Evolutionary conservation across 139 green algal species (phyloP).

Genomic region (Bryopsis sp.): DNA sequence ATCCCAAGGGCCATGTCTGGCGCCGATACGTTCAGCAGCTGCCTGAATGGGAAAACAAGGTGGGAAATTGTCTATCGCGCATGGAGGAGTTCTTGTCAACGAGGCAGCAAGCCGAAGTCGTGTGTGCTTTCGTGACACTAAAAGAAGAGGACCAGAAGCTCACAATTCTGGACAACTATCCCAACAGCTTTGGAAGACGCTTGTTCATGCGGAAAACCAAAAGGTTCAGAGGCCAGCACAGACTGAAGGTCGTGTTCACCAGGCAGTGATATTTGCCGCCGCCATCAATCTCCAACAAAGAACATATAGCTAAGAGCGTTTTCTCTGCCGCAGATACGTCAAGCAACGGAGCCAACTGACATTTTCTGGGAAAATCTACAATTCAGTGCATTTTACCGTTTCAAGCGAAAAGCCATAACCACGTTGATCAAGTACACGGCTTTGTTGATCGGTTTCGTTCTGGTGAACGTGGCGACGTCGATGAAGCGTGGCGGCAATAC

Average conservation of each 20-base stretch:
- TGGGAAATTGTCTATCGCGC: no score
- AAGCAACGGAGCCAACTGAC: slow-evolving; percentile 31
- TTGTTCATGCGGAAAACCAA: neutral
- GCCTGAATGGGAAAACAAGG: no score
- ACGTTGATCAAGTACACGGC: slow-evolving; percentile 26
- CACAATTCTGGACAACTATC: neutral
- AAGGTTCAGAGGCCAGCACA: neutral
- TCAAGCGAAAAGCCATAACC: neutral
- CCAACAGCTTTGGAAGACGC: neutral
- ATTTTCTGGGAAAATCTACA: slow-evolving; percentile 40
- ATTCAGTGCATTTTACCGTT: slow-evolving; percentile 5
- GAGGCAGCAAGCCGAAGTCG: neutral
- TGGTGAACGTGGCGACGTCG: slow-evolving; percentile 31
- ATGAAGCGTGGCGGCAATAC: slow-evolving; percentile 8
- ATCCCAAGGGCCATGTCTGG: no score
- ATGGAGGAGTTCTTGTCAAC: no score
- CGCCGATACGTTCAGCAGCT: no score
- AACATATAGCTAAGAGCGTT: no score
- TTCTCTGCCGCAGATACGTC: neutral
- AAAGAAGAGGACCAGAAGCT: neutral
- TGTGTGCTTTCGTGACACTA: slow-evolving; percentile 6
- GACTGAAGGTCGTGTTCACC: neutral
- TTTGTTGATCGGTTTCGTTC: slow-evolving; percentile 30
- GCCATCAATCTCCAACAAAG: neutral
- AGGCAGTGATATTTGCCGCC: neutral